These are phyloP conservation scores for Litchi chinensis DNA, from an alignment of 345 rosid species.

Conservation along the genomic window DNA sequence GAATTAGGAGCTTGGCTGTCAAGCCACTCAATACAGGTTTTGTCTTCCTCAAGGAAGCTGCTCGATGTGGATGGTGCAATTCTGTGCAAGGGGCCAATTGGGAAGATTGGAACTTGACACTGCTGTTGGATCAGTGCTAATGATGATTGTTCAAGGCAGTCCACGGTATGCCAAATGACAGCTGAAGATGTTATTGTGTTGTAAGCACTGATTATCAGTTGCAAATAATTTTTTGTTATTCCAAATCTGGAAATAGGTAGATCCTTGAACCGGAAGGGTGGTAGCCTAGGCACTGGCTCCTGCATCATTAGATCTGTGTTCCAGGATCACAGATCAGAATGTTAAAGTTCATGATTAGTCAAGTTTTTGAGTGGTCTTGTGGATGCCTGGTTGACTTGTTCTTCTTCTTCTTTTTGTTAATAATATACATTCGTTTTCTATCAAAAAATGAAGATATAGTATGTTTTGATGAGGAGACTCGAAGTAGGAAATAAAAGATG, in stretches of 20 bases:
- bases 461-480: neutral
- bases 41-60: slow-evolving; percentile 33
- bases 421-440: no score
- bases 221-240: slow-evolving; percentile 25
- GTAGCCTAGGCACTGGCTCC: slow-evolving; percentile 29
- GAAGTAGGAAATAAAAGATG: neutral
- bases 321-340: neutral
- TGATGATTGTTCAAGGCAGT: slow-evolving; percentile 34
- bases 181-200: slow-evolving; percentile 31
- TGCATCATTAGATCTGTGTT: slow-evolving; percentile 21
- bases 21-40: slow-evolving; percentile 39
- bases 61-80: slow-evolving; percentile 21
- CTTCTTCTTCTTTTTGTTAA: no score
- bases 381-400: no score
- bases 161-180: slow-evolving; percentile 30
- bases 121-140: slow-evolving; percentile 20
- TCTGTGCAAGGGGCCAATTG: slow-evolving; percentile 42
- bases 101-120: slow-evolving; percentile 29
- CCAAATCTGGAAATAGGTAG: slow-evolving; percentile 33
- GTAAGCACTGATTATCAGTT: slow-evolving; percentile 11
- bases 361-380: no score
- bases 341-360: neutral
- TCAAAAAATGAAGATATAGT: neutral
- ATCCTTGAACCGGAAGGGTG: slow-evolving; percentile 38
- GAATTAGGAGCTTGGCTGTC: slow-evolving; percentile 30